A percentile compares a stretch with the other conserved stretches of the same genome.
phyloP scores from a whole-genome alignment of 441 rosid genomes.

The Erodium chrysanthum region DNA sequence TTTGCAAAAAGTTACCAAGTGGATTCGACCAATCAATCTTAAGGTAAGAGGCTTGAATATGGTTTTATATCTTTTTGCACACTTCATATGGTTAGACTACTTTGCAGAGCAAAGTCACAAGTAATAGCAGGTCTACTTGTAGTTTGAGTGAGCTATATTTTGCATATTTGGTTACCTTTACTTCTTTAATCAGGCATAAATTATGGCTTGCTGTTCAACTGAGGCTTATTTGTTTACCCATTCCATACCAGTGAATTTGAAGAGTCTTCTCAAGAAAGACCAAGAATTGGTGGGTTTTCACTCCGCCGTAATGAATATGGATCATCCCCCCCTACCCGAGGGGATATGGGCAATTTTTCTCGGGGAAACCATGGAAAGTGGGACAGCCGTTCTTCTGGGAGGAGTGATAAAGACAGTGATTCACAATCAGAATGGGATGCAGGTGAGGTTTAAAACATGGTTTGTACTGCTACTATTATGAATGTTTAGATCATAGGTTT shows the following conservation, averaged over 20 bases:
- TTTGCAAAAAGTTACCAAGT: slow-evolving; percentile 58
- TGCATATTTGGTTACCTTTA: slow-evolving; percentile 9
- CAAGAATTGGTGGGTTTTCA: slow-evolving; percentile 44
- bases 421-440: slow-evolving; percentile 69
- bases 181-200: slow-evolving; percentile 3
- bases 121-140: slow-evolving; percentile 3
- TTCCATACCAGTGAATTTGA: slow-evolving; percentile 43
- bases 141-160: not conserved
- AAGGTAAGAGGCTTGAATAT: slow-evolving; percentile 33
- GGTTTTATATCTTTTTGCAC: not conserved
- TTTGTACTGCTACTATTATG: not conserved
- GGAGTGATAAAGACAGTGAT: slow-evolving; percentile 68
- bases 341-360: slow-evolving; percentile 47
- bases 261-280: slow-evolving; percentile 56
- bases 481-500: not conserved
- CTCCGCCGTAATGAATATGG: slow-evolving; percentile 64
- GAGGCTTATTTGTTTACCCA: slow-evolving; percentile 13
- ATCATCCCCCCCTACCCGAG: slow-evolving; percentile 85
- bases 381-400: slow-evolving; percentile 75
- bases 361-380: slow-evolving; percentile 68
- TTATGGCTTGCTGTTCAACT: slow-evolving; percentile 2
- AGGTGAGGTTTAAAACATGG: slow-evolving; percentile 33
- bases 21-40: slow-evolving; percentile 50
- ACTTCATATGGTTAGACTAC: not conserved
- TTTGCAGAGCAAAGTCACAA: not conserved